phyloP scores from a whole-genome alignment of 2,329 filamentous ascomycete genomes.

The Hypoxylon sp. region DNA sequence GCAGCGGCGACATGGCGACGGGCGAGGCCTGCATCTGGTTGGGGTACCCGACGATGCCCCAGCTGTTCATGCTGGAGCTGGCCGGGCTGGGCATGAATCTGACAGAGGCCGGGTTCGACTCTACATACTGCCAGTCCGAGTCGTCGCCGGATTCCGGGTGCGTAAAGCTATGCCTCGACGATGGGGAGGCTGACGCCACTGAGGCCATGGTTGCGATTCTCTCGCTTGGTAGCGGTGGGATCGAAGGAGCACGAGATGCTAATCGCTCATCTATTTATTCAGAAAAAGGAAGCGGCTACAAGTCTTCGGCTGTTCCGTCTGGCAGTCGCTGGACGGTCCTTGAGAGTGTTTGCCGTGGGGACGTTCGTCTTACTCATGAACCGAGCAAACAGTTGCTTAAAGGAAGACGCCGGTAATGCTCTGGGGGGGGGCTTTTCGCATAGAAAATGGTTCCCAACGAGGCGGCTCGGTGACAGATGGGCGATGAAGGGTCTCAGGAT shows the following conservation, averaged over 20 bases:
- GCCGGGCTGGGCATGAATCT: constrained; percentile 60
- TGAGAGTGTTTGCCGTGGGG: constrained; percentile 30
- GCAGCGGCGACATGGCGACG: constrained; percentile 53
- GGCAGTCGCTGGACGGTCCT: background rate
- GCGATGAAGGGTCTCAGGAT: constrained; percentile 5
- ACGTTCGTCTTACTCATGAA: constrained; percentile 20
- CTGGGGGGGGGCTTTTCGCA: constrained; percentile 1
- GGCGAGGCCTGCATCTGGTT: constrained; percentile 46
- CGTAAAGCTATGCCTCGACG: constrained; percentile 41
- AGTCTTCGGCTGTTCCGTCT: background rate
- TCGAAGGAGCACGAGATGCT: constrained; percentile 10
- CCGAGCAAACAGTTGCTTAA: constrained; percentile 26
- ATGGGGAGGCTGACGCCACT: constrained; percentile 44
- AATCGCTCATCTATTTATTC: constrained; percentile 24
- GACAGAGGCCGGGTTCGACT: constrained; percentile 44
- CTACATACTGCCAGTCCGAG: constrained; percentile 47
- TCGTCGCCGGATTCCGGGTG: constrained; percentile 45
- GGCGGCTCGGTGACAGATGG: constrained; percentile 24
- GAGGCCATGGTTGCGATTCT: constrained; percentile 42
- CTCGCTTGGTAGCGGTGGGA: background rate
- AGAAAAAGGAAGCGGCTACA: constrained; percentile 11
- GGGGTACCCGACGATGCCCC: constrained; percentile 54
- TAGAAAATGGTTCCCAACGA: constrained; percentile 10
- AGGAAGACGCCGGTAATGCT: constrained; percentile 17
- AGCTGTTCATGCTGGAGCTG: constrained; percentile 60